Evolutionary conservation across 2,329 filamentous ascomycete species (phyloP), one percentile per base, ranked within the genome.

Genomic region (Xylariaceae sp.): DNA sequence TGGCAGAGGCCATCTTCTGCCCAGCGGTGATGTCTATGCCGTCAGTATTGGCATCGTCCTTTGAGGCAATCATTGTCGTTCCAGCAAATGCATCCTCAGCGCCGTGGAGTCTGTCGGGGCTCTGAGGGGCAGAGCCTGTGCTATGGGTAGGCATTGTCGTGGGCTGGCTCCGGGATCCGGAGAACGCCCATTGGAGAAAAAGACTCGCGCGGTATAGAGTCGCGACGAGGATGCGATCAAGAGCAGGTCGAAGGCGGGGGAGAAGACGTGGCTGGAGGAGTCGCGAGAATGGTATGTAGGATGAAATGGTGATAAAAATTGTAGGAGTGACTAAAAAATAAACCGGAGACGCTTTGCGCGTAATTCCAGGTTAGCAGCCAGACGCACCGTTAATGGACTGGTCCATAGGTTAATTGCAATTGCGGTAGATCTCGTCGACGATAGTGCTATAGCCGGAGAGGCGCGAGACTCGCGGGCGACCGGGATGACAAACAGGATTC

Each of bases 1-100:
- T 89, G 47, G 94, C 94, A 53, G 92, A 96, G 51, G 95, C 71
- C 94, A 99, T 99, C 76, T 92, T 94, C 75, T 97, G 92, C 12
- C 80, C 73, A 19, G 91, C 81, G 5, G 92, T 91, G 60, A 95
- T 89, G 57, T 92, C 85, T 22, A 78, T 72, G 36, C 75, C 74
- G 37, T 76, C 73, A 51, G 73, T 71, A 53, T 70, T 70, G 50
- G 67, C 65, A 34, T 73, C 71, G 57, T 69, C 65, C 29, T 68
- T 61, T 7, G 67, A 63, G 3, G 71, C 66, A 29, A 69, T 63
- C 60, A 69, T 67, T 16, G 67, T 67, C 41, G 61, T 57, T 37
- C 65, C 61, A 46, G 64, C 65, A 48, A 68, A 66, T 36, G 68
- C 67, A 57, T 71, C 71, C 55, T 72, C 67, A n/a, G 48, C 63